Conservation (phyloP, 148 eudicot genomes). For the Dysphania ambrosioides region DNA sequence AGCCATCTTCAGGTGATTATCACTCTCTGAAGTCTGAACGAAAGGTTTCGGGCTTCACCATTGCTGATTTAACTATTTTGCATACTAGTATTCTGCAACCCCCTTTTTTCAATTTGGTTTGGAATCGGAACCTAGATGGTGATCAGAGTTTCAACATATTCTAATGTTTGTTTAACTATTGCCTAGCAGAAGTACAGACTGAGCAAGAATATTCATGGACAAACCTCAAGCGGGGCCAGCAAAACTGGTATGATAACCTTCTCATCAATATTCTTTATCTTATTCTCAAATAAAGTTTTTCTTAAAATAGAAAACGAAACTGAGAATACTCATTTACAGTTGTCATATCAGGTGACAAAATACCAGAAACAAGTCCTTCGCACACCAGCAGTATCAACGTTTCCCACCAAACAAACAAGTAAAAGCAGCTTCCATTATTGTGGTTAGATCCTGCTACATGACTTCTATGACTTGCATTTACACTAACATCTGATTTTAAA, state of each 20-base stretch:
- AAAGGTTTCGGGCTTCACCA: not conserved
- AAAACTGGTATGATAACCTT: conserved; percentile 50
- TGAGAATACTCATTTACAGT: conserved; percentile 24
- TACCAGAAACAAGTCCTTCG: conserved; percentile 45
- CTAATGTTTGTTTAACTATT: conserved; percentile 23
- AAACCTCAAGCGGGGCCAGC: conserved; percentile 44
- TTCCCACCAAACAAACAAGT: conserved; percentile 59
- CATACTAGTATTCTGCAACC: not conserved
- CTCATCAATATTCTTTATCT: conserved; percentile 4
- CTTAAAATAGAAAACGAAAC: conserved; percentile 2
- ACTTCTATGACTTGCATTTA: not conserved
- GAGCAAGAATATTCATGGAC: conserved; percentile 78
- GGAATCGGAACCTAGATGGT: not conserved
- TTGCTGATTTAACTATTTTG: not conserved
- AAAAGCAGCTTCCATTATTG: conserved; percentile 14
- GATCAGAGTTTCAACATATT: not conserved
- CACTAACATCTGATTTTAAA: conserved; percentile 13
- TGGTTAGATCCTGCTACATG: conserved; percentile 5
- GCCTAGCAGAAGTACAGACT: conserved; percentile 80
- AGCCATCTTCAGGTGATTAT: conserved; percentile 90
- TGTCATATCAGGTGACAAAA: conserved; percentile 44
- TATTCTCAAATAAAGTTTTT: not conserved
- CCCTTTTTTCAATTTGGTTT: not conserved
- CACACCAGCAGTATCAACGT: conserved; percentile 46
- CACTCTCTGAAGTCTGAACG: not conserved